Percentiles rank a stretch among this genome's conserved stretches.
These are phyloP conservation scores for Fagopyrum homotropicum DNA, from an alignment of 148 eudicot genomes.

Conservation along the genomic window DNA sequence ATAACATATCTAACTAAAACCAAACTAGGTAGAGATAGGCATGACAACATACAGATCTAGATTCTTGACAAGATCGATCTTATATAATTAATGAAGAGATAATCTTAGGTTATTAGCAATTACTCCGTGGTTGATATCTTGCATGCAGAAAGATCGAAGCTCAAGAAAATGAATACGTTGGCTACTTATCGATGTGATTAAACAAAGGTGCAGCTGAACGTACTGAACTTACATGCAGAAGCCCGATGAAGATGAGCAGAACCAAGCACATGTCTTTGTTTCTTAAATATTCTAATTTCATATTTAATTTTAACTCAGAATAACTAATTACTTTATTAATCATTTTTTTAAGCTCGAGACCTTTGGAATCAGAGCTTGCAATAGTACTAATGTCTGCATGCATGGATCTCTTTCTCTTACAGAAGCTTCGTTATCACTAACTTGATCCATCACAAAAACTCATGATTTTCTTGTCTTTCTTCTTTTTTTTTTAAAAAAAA, in stretches of 20 bases:
- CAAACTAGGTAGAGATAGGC: too few relatives aligned
- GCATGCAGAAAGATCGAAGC: slow-evolving; percentile 2
- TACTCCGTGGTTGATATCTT: not conserved
- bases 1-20: too few relatives aligned
- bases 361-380: slow-evolving; percentile 11
- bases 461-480: not conserved
- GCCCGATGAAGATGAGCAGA: slow-evolving; percentile 6
- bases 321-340: not conserved
- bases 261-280: slow-evolving; percentile 7
- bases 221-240: not conserved
- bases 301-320: slow-evolving; percentile 5
- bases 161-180: slow-evolving; percentile 1
- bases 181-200: not conserved
- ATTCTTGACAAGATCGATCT: not conserved
- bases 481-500: not conserved
- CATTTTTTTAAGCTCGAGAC: not conserved
- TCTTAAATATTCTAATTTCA: slow-evolving; percentile 4
- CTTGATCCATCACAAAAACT: not conserved
- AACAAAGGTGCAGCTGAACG: not conserved
- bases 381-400: slow-evolving; percentile 1
- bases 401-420: not conserved
- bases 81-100: not conserved
- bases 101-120: not conserved
- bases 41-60: too few relatives aligned
- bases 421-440: not conserved